Evolutionary conservation across 768 basidiomycete species (phyloP), one percentile per base, ranked within the genome.

Genomic region (Exidia glandulosa): DNA sequence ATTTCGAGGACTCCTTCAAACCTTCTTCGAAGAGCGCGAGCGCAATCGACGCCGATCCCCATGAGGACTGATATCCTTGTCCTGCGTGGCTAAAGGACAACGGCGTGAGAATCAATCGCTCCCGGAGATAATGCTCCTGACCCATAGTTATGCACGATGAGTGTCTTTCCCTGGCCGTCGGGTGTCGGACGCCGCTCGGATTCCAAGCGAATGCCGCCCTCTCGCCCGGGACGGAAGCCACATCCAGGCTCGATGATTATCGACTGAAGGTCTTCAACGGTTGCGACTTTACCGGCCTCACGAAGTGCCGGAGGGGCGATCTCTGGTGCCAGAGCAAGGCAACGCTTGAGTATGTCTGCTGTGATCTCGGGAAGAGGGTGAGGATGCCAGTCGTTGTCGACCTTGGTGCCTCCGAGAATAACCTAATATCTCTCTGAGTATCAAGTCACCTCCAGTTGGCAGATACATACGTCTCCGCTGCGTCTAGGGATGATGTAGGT

Each of bases 161-260:
- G 61, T 2, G 65, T 45, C 37, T 25, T 45, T 14, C 48, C 30
- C 23, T 13, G 23, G 10, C 23, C 19, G 19, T 19, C 36, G 10
- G 36, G 9, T 10, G 19, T 19, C 19, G 9, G 10, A 9, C 50
- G 19, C 6, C 59, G 54, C 10, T 37, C 57, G 10, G 14, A 12
- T 41, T 81, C 84, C 2, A 88, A 70, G 30, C 87, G 71, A 32
- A 90, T 75, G 0, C 88, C 87, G 16, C 83, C 85, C 36, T 80
- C 82, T 59, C 89, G 73, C 1, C 71, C 79, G 1, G 88, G 89
- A 3, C 88, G 75, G 54, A 90, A 70, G 2, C 89, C 89, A 64
- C 80, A 79, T 3, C 76, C 76, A 32, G 73, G 71, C 57, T 77
- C 77, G 41, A 77, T 62, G 10, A 77, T 68, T 9, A 76, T 61